Percentiles rank a stretch among this genome's conserved stretches.
Evolutionary conservation across 352 stramenopile genomes (phyloP).

Genomic region (Thalassiosira livingstoniorum): DNA sequence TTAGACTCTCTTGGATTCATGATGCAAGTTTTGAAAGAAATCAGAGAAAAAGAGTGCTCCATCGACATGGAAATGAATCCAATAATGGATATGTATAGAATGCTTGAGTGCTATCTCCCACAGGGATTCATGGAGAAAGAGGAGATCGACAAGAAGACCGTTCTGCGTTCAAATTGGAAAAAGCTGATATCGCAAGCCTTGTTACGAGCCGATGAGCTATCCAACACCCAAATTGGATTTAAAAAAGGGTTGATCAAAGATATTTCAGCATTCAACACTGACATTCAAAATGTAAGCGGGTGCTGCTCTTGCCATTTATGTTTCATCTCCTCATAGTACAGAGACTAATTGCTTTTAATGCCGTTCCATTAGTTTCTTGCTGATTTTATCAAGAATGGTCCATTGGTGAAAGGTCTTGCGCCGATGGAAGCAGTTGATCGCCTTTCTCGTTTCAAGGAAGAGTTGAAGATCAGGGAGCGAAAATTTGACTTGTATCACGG

Average conservation of each 20-base stretch:
- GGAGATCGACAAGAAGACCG: slow-evolving; percentile 99
- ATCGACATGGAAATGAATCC: slow-evolving; percentile 99
- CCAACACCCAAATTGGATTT: slow-evolving; percentile 94
- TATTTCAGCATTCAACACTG: slow-evolving; percentile 96
- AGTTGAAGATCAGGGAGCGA: slow-evolving; percentile 96
- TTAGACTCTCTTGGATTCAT: slow-evolving; percentile 96
- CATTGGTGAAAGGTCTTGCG: slow-evolving; percentile 96
- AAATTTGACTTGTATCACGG: slow-evolving; percentile 97
- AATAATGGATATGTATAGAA: slow-evolving; percentile 98
- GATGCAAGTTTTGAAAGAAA: slow-evolving; percentile 97
- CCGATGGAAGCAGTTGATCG: slow-evolving; percentile 96
- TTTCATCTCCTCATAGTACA: not conserved
- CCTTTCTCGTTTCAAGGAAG: slow-evolving; percentile 97
- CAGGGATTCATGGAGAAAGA: slow-evolving; percentile 98
- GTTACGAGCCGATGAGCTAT: slow-evolving; percentile 93
- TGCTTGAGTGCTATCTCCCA: slow-evolving; percentile 90
- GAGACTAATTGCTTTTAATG: not conserved
- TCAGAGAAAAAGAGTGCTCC: slow-evolving; percentile 95
- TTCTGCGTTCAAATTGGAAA: slow-evolving; percentile 96
- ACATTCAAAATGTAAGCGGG: slow-evolving; percentile 89
- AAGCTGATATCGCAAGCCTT: slow-evolving; percentile 96
- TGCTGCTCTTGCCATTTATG: not conserved
- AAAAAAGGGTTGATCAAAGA: slow-evolving; percentile 95
- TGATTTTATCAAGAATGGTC: slow-evolving; percentile 96
- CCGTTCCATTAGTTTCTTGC: slow-evolving; percentile 62